phyloP scores from a whole-genome alignment of 2,329 filamentous ascomycete species.

The Talaromyces sp. region DNA sequence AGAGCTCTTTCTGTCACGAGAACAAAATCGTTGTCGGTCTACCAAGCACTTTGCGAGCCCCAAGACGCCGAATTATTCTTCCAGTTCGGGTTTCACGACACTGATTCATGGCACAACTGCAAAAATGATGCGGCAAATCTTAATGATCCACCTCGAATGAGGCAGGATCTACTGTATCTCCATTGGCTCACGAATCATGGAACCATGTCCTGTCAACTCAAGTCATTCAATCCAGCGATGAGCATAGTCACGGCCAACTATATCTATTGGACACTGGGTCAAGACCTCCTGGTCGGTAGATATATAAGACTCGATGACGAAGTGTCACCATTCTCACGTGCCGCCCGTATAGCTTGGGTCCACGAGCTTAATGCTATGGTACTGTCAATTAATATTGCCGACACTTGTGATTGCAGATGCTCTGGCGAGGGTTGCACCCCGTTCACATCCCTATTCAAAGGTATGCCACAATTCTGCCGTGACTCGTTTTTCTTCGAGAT shows the following conservation, averaged over 20 bases:
- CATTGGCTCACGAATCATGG: background rate
- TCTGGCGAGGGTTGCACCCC: background rate
- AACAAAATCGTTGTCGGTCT: background rate
- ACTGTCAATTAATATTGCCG: background rate
- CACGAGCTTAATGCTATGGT: background rate
- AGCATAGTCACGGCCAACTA: background rate
- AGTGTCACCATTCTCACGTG: background rate
- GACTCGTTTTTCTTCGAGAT: accelerated
- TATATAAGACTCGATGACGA: background rate
- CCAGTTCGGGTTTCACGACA: background rate
- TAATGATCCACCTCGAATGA: background rate
- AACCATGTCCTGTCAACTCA: background rate
- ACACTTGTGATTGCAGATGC: background rate
- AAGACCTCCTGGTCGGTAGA: background rate
- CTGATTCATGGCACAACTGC: background rate
- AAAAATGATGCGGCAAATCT: background rate
- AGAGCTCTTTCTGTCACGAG: background rate
- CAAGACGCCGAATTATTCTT: background rate
- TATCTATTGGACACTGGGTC: background rate
- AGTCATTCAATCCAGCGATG: background rate
- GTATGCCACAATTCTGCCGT: background rate
- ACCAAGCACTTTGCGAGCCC: background rate
- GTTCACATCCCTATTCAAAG: background rate
- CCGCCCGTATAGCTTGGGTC: background rate
- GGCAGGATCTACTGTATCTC: background rate